These are phyloP conservation scores for Cladosporium colombiae DNA, from an alignment of 2,329 filamentous ascomycete species.

Conservation along the genomic window DNA sequence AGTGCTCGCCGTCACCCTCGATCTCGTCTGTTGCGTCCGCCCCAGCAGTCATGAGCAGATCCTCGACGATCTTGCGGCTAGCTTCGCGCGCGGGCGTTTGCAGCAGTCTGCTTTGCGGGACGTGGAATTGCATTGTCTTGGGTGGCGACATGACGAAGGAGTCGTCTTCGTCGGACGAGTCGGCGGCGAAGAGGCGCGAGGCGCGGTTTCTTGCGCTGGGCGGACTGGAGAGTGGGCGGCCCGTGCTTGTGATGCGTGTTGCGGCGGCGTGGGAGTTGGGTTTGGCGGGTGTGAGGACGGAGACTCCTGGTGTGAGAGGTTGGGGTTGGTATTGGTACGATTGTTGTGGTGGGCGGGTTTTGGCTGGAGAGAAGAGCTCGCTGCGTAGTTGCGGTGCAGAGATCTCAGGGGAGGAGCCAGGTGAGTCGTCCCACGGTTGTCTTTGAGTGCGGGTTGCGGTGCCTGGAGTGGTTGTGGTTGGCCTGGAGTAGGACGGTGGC, in stretches of 20 bases:
- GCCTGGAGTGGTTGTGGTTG: constrained; percentile 26
- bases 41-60: constrained; percentile 75
- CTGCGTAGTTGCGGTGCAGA: constrained; percentile 79
- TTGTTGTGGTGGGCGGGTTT: constrained; percentile 8
- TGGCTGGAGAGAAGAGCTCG: constrained; percentile 66
- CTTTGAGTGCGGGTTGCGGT: constrained; percentile 41
- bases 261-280: constrained; percentile 31
- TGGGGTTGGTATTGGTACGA: constrained; percentile 32
- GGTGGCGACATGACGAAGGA: constrained; percentile 69
- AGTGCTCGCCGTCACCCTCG: constrained; percentile 38
- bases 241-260: constrained; percentile 36
- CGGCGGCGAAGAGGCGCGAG: constrained; percentile 25
- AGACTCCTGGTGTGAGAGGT: constrained; percentile 77
- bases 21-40: constrained; percentile 55
- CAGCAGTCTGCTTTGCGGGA: constrained; percentile 73
- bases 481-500: constrained; percentile 21
- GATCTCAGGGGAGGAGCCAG: constrained; percentile 63
- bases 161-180: constrained; percentile 53
- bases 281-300: constrained; percentile 69
- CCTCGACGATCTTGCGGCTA: constrained; percentile 77
- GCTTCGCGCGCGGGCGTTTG: constrained; percentile 83
- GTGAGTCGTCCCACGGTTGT: constrained; percentile 46
- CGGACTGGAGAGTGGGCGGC: constrained; percentile 38
- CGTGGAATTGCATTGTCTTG: constrained; percentile 85
- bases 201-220: constrained; percentile 15